Conservation (phyloP, 2,329 filamentous ascomycete species). For the Trichophaea hybrida region DNA sequence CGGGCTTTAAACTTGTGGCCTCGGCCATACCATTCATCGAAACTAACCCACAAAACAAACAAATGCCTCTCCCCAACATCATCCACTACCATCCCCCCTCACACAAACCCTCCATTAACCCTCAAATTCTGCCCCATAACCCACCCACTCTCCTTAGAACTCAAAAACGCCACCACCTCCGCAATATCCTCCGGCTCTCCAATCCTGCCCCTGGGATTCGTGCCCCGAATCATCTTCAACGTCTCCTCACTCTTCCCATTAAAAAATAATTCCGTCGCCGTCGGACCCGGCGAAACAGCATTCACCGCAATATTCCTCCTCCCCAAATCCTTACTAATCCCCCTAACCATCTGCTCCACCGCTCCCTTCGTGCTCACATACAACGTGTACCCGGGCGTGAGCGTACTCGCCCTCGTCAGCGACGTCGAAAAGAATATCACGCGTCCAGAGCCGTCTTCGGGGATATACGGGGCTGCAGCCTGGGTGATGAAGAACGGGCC, state of each 20-base stretch:
- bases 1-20: too few species aligned
- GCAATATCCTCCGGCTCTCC: slow-evolving; percentile 40
- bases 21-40: too few species aligned
- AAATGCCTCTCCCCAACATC: neutral
- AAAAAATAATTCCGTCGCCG: slow-evolving; percentile 42
- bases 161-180: slow-evolving; percentile 35
- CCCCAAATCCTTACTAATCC: slow-evolving; percentile 43
- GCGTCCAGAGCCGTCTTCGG: slow-evolving; percentile 31
- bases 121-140: slow-evolving; percentile 37
- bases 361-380: slow-evolving; percentile 46
- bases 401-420: slow-evolving; percentile 30
- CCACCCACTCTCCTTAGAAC: slow-evolving; percentile 32
- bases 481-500: slow-evolving; percentile 42
- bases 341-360: slow-evolving; percentile 44
- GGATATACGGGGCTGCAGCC: slow-evolving; percentile 40
- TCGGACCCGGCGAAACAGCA: slow-evolving; percentile 40
- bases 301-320: slow-evolving; percentile 40
- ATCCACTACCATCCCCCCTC: neutral
- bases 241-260: slow-evolving; percentile 37
- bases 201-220: slow-evolving; percentile 36
- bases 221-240: slow-evolving; percentile 33
- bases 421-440: slow-evolving; percentile 42
- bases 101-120: slow-evolving; percentile 34
- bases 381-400: slow-evolving; percentile 37
- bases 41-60: too few species aligned